phyloP scores from a whole-genome alignment of 495 filamentous ascomycete species.

The Glonium stellatum region DNA sequence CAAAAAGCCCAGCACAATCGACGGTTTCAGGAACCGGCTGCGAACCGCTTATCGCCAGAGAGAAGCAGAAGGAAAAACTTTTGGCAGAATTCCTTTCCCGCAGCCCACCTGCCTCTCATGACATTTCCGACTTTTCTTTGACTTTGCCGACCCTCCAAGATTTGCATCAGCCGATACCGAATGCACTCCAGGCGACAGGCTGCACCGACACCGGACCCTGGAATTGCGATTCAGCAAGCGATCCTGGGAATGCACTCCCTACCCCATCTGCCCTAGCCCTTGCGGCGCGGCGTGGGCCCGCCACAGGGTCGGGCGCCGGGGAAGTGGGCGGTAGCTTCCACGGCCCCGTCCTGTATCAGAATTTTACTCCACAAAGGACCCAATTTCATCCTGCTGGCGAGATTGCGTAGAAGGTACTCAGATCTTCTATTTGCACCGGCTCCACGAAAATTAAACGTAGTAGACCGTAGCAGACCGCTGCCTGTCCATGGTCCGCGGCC shows the following conservation, averaged over 20 bases:
- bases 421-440: conserved; percentile 5
- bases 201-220: background rate
- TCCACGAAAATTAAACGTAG: background rate
- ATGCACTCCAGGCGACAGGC: background rate
- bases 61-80: background rate
- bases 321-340: conserved; percentile 24
- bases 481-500: too few species aligned
- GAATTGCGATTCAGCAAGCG: conserved; percentile 13
- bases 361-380: conserved; percentile 22
- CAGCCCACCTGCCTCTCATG: background rate
- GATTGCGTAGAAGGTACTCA: conserved; percentile 13
- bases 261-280: conserved; percentile 9
- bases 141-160: too few species aligned
- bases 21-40: background rate
- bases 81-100: background rate
- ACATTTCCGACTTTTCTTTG: too few species aligned
- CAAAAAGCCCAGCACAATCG: background rate
- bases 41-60: background rate
- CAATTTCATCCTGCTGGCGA: conserved; percentile 19
- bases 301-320: conserved; percentile 25
- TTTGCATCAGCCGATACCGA: background rate
- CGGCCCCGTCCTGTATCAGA: conserved; percentile 10
- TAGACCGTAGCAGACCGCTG: too few species aligned
- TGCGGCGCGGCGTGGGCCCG: conserved; percentile 16
- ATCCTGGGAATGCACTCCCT: conserved; percentile 13